Evolutionary conservation across 2,329 filamentous ascomycete species (phyloP).

Genomic region (Pyrenochaeta sp.): DNA sequence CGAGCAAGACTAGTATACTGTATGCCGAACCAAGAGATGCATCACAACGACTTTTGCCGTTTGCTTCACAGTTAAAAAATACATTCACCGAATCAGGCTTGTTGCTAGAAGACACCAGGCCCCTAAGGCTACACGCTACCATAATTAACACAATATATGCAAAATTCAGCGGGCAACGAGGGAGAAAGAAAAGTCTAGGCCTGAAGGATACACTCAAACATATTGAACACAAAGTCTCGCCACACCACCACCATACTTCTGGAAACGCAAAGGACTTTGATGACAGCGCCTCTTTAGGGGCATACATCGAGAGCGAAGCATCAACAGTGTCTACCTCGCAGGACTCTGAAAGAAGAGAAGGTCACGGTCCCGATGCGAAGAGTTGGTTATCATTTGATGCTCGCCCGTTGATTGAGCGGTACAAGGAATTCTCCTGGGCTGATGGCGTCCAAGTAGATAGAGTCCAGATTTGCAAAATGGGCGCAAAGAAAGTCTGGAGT

Average conservation of each 20-base stretch:
- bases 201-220: slow-evolving; percentile 3
- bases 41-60: slow-evolving; percentile 60
- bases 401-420: slow-evolving; percentile 58
- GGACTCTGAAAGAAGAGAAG: slow-evolving; percentile 3
- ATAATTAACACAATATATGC: slow-evolving; percentile 86
- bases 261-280: background rate
- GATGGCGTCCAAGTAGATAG: slow-evolving; percentile 71
- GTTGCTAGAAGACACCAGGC: slow-evolving; percentile 66
- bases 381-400: slow-evolving; percentile 55
- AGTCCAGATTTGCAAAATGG: slow-evolving; percentile 87
- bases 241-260: background rate
- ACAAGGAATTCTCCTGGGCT: slow-evolving; percentile 75
- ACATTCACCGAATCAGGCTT: slow-evolving; percentile 66
- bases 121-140: slow-evolving; percentile 82
- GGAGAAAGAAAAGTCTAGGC: slow-evolving; percentile 13
- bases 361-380: slow-evolving; percentile 23
- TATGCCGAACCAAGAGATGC: slow-evolving; percentile 70
- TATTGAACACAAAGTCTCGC: background rate
- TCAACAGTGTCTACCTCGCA: background rate
- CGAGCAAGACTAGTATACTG: slow-evolving; percentile 67
- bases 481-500: slow-evolving; percentile 71
- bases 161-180: slow-evolving; percentile 52
- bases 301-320: slow-evolving; percentile 5
- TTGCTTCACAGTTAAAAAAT: slow-evolving; percentile 65
- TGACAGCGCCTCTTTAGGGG: slow-evolving; percentile 10